A percentile compares a stretch with the other conserved stretches of the same genome.
Evolutionary conservation across 805 yeast genomes (phyloP).

Genomic region (Candida chauliodis): DNA sequence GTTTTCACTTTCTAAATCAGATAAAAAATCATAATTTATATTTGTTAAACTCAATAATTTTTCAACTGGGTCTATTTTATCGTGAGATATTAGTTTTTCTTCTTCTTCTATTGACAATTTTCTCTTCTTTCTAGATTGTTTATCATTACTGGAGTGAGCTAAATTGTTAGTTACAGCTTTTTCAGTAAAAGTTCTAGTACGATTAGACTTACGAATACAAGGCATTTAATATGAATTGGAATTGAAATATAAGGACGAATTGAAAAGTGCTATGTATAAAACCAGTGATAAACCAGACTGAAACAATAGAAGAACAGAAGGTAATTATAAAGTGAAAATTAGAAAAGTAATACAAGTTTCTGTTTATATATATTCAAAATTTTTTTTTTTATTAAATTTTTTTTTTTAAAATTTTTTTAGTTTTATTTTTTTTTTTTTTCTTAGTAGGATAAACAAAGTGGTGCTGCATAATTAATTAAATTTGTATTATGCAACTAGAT

Average conservation of each 20-base stretch:
- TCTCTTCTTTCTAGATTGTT: constrained; percentile 7
- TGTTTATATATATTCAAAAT: too few species aligned
- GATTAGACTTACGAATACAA: constrained; percentile 30
- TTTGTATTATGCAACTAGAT: too few species aligned
- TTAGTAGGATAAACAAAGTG: too few species aligned
- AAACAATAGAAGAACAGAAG: too few species aligned
- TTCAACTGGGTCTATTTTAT: constrained; percentile 42
- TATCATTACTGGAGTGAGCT: not conserved
- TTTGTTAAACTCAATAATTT: constrained; percentile 35
- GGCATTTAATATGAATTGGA: constrained; percentile 1
- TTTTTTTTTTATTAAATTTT: too few species aligned
- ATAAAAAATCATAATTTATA: constrained; percentile 27
- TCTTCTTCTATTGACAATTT: constrained; percentile 10
- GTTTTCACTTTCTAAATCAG: constrained; percentile 19
- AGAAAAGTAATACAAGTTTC: too few species aligned
- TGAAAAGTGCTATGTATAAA: too few species aligned
- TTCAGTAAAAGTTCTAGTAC: constrained; percentile 21
- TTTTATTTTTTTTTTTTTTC: too few species aligned
- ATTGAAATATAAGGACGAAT: not conserved
- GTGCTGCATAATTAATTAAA: too few species aligned
- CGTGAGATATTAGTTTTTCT: constrained; percentile 14
- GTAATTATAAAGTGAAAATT: too few species aligned
- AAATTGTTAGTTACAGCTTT: constrained; percentile 14
- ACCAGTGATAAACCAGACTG: too few species aligned
- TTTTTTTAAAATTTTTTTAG: too few species aligned